Percentiles rank a stretch among this genome's conserved stretches.
Conservation (phyloP, 2,329 filamentous ascomycete species). For the Colletotrichum sp. region DNA sequence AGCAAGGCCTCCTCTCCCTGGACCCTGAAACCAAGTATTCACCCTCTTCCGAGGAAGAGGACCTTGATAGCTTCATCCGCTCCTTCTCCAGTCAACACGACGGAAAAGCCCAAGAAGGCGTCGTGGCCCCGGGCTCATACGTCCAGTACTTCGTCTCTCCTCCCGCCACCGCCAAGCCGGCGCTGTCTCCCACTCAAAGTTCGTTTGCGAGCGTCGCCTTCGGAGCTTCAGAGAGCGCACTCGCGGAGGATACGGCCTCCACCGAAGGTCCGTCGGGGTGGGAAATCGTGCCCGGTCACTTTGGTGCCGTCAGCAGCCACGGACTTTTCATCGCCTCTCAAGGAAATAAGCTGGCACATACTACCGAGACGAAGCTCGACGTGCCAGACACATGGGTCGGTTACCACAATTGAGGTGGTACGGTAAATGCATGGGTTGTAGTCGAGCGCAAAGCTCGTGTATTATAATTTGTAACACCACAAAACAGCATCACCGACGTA, state of each 20-base stretch:
- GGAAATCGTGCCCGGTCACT: conserved; percentile 43
- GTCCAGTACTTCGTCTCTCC: conserved; percentile 69
- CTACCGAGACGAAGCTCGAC: conserved; percentile 49
- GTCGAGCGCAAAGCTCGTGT: neutral
- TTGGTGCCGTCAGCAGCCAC: conserved; percentile 67
- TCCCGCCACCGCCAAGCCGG: conserved; percentile 15
- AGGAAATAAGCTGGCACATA: neutral
- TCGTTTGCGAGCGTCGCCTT: conserved; percentile 31
- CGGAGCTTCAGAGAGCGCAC: conserved; percentile 31
- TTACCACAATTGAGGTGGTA: neutral
- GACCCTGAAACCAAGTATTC: conserved; percentile 69
- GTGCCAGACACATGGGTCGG: conserved; percentile 43
- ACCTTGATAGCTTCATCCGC: conserved; percentile 57
- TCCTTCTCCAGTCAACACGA: conserved; percentile 26
- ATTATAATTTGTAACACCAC: neutral
- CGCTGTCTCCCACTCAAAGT: conserved; percentile 7
- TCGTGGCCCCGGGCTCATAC: conserved; percentile 66
- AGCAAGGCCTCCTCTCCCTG: conserved; percentile 78
- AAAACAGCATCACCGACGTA: neutral
- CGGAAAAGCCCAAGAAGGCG: conserved; percentile 49
- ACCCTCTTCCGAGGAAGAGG: conserved; percentile 49
- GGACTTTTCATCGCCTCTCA: conserved; percentile 57
- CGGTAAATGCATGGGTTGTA: neutral
- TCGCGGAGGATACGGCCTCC: neutral
- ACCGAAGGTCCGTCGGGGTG: conserved; percentile 24